These are phyloP conservation scores for Zea luxurians DNA, from an alignment of 176 grass and related monocot species.

Conservation along the genomic window DNA sequence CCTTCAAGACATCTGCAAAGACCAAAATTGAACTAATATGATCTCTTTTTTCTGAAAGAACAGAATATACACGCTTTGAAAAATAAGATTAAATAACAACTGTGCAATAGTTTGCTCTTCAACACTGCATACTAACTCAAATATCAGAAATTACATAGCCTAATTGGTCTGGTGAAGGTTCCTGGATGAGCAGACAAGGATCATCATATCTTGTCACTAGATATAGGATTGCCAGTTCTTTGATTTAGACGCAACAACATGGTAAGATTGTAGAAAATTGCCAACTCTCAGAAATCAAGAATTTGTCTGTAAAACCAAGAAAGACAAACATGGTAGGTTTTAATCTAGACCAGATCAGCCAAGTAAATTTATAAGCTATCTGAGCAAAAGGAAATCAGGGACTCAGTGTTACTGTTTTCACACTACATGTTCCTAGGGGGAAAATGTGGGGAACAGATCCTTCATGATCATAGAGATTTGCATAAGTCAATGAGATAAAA, in stretches of 20 bases:
- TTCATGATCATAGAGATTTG: constrained; percentile 19
- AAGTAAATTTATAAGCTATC: constrained; percentile 20
- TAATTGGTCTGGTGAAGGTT: constrained; percentile 7
- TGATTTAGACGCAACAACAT: constrained; percentile 3
- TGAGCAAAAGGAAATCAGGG: constrained; percentile 17
- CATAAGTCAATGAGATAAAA: constrained; percentile 22
- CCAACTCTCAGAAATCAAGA: neutral
- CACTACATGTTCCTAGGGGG: neutral
- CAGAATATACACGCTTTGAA: neutral
- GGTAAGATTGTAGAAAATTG: constrained; percentile 14
- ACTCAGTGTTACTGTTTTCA: constrained; percentile 7
- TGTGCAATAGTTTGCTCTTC: neutral
- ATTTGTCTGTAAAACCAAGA: constrained; percentile 10
- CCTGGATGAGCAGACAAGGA: constrained; percentile 6
- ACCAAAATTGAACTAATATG: constrained; percentile 29
- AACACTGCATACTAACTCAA: constrained; percentile 1
- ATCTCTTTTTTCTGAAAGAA: neutral
- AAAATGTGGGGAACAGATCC: neutral
- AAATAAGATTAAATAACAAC: constrained; percentile 15
- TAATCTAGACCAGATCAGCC: constrained; percentile 16
- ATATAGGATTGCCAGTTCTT: neutral
- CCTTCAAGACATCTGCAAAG: constrained; percentile 78
- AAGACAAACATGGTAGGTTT: constrained; percentile 10
- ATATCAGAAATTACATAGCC: constrained; percentile 10
- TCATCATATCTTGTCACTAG: neutral